Evolutionary conservation across 495 filamentous ascomycete species (phyloP).

Genomic region (Amphirosellinia nigrospora): DNA sequence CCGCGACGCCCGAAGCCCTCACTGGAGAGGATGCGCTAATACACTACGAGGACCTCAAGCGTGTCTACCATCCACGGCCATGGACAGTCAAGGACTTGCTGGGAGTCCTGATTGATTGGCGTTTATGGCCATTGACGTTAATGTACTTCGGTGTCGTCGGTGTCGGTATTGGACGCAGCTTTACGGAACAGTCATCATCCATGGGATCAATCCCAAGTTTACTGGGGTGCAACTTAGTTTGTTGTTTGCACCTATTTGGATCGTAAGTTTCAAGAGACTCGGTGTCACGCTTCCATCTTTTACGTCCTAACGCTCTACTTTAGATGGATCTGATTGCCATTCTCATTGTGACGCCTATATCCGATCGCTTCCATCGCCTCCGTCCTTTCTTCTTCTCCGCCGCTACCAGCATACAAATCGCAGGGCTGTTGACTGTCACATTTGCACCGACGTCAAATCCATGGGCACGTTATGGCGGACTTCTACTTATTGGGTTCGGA

Average conservation of each 20-base stretch:
- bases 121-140: conserved; percentile 79
- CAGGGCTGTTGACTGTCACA: conserved; percentile 78
- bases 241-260: conserved; percentile 89
- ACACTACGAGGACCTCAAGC: conserved; percentile 83
- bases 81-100: conserved; percentile 75
- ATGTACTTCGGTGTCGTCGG: conserved; percentile 98
- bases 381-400: conserved; percentile 84
- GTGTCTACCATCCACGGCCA: conserved; percentile 73
- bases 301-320: neutral
- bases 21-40: conserved; percentile 78
- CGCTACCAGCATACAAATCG: conserved; percentile 78
- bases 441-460: conserved; percentile 71
- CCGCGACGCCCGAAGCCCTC: conserved; percentile 69
- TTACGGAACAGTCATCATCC: conserved; percentile 86
- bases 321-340: conserved; percentile 89
- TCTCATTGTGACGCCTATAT: conserved; percentile 81
- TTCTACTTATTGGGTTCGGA: conserved; percentile 90
- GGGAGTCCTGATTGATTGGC: conserved; percentile 78
- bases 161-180: conserved; percentile 89
- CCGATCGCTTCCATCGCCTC: conserved; percentile 83
- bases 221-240: conserved; percentile 79
- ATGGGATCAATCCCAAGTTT: conserved; percentile 72
- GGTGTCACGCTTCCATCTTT: neutral
- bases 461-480: conserved; percentile 86
- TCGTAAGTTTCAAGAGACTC: conserved; percentile 57